Conservation (phyloP, 352 stramenopile species). For the Elongisporangium prolatum region DNA sequence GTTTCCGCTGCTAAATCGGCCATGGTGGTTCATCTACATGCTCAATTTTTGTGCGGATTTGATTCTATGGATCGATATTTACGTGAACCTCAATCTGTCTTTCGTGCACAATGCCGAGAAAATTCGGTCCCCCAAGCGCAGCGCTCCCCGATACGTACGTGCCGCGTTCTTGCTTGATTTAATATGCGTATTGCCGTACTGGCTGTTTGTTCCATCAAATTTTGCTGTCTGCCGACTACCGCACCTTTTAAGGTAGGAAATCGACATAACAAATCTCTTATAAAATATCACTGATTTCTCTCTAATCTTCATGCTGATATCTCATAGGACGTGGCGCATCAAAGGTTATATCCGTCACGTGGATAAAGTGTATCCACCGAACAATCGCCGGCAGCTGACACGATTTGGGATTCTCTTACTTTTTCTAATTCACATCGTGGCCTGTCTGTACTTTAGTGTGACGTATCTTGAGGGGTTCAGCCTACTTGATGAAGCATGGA, state of each 20-base stretch:
- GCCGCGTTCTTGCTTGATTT: slow-evolving; percentile 36
- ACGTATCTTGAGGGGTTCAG: slow-evolving; percentile 24
- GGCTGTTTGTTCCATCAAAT: slow-evolving; percentile 15
- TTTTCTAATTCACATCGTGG: slow-evolving; percentile 25
- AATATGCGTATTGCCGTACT: slow-evolving; percentile 39
- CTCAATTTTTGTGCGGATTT: slow-evolving; percentile 28
- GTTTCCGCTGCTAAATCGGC: slow-evolving; percentile 36
- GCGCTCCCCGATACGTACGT: slow-evolving; percentile 30
- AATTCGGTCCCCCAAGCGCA: slow-evolving; percentile 37
- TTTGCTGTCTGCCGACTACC: slow-evolving; percentile 34
- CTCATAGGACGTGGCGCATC: slow-evolving; percentile 17
- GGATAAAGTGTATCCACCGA: slow-evolving; percentile 38
- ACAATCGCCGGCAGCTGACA: slow-evolving; percentile 33
- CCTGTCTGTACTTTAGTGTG: slow-evolving; percentile 31
- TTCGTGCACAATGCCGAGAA: slow-evolving; percentile 49
- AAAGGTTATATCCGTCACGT: slow-evolving; percentile 26
- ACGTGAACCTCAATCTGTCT: slow-evolving; percentile 58
- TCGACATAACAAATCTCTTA: neutral
- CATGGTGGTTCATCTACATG: slow-evolving; percentile 21
- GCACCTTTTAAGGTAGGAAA: slow-evolving; percentile 25
- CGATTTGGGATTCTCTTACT: slow-evolving; percentile 29
- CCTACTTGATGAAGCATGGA: slow-evolving; percentile 14
- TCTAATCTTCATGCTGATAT: neutral
- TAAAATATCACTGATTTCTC: neutral
- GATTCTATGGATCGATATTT: slow-evolving; percentile 30